Base-by-base conservation (phyloP, 2,329 filamentous ascomycete species). In the Claviceps quebecensis region DNA sequence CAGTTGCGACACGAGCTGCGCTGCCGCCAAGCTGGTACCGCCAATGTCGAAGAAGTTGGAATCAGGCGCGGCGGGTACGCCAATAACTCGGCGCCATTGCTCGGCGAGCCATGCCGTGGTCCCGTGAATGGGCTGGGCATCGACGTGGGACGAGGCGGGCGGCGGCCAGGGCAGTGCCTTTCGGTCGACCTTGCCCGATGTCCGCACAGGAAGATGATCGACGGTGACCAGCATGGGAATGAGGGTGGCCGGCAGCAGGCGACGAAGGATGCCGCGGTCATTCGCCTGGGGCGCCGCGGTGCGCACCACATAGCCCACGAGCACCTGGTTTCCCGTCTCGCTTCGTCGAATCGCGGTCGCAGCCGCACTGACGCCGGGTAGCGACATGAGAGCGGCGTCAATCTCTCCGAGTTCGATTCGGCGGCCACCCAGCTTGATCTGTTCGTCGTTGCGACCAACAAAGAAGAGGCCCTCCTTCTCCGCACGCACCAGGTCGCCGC, bases 361-460 rank as follows among this genome's bases (percentile, higher is more conserved):
- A 4, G 45, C 57, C 11, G 55, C 56, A 43, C 47, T 50, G n/a
- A 59, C 56, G 7, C 56, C 57, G 2, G 57, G 56, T 1, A 59
- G 52, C 2, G 51, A 56, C 50, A 57, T 49, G 16, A 61, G 48
- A 11, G 54, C 56, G 19, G 56, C 53, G 40, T 63, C 58, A 44
- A 64, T 56, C 43, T 64, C 61, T 23, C 57, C 60, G 1, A 61
- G 57, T 50, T 63, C 62, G 19, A 61, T 51, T 26, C 61, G 56
- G 4, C 61, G 58, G 1, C 62, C 60, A 4, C 58, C 58, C 22
- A 64, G 55, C 53, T 64, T 64, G 50, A 62, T 58, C 47, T 63
- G 60, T n/a, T 57, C 48, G 45, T 64, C 60, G 37, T 60, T 60
- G 5, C 60, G 59, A 23, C 61, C 60, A 14, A 60, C 47, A 23